Conservation (phyloP, 306 rosid species). For the Cajanus cajan region DNA sequence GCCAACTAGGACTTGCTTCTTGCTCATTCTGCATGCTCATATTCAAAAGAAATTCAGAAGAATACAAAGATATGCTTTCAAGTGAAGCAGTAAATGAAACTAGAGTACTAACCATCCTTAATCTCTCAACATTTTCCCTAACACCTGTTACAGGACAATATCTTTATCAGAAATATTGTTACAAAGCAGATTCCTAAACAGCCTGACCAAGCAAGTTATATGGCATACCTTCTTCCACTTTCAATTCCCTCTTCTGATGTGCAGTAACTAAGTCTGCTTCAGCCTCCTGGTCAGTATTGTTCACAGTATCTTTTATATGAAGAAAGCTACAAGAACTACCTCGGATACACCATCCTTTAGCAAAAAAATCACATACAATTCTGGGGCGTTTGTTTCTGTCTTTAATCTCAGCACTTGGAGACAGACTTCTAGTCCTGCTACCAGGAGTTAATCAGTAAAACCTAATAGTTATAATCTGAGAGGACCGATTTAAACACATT, state of each 20-base stretch:
- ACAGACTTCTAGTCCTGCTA: slow-evolving; percentile 41
- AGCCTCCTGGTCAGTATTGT: slow-evolving; percentile 40
- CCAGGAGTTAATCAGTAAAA: slow-evolving; percentile 53
- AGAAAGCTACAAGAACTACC: slow-evolving; percentile 87
- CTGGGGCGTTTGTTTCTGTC: slow-evolving; percentile 55
- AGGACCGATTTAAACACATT: slow-evolving; percentile 30
- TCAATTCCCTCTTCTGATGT: slow-evolving; percentile 48
- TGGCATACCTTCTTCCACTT: slow-evolving; percentile 69
- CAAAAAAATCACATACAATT: slow-evolving; percentile 66
- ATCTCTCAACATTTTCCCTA: slow-evolving; percentile 40
- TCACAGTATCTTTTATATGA: slow-evolving; percentile 56
- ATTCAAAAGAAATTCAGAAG: slow-evolving; percentile 44
- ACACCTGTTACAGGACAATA: slow-evolving; percentile 55
- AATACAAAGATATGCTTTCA: slow-evolving; percentile 32
- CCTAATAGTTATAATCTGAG: slow-evolving; percentile 45
- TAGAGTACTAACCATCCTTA: slow-evolving; percentile 48
- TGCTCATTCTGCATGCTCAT: slow-evolving; percentile 38
- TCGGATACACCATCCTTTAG: slow-evolving; percentile 94
- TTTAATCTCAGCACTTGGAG: slow-evolving; percentile 56
- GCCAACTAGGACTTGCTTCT: slow-evolving; percentile 39
- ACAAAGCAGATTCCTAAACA: slow-evolving; percentile 38
- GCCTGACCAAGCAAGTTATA: slow-evolving; percentile 32
- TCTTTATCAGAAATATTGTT: slow-evolving; percentile 35
- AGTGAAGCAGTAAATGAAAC: slow-evolving; percentile 42
- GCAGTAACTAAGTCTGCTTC: slow-evolving; percentile 49